Base-by-base conservation (phyloP, 169 alveolate genomes). In the Cyclospora cayetanensis region DNA sequence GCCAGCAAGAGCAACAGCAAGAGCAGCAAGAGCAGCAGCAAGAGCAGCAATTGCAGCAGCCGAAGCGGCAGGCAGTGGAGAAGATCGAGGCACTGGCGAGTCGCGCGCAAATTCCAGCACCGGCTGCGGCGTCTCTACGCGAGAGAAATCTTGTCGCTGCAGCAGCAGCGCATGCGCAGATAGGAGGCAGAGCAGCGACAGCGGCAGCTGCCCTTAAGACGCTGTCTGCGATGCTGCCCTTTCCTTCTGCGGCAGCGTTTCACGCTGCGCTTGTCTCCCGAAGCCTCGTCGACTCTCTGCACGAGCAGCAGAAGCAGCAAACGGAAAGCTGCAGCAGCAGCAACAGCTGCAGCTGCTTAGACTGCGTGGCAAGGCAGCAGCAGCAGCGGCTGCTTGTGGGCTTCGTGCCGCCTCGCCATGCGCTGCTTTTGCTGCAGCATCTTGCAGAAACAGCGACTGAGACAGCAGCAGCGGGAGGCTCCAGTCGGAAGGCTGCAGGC, bases 361-460 rank as follows among this genome's bases (percentile, higher is more conserved):
- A 68, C 80, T 68, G 80, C 46, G 27, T 68, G 11, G 80, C 80
- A 2, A 5, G 80, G 52, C 80, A 68, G 80, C 80, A 68, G 80
- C 52, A 50, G n/a, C 80, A 68, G 37, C 12, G 46, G 11, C 80
- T 31, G 31, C 80, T 68, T 9, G 80, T 68, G 20, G 80, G 80
- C 25, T 68, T 68, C 4, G 80, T 68, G 0, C 29, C 4, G 9
- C 80, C 80, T 1, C 50, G 35, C 29, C 80, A 31, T 25, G 80
- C 80, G 25, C 80, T 68, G 52, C 80, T 68, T 42, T 50, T 68
- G 46, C 80, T 68, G 80, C 80, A 68, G 80, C 80, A 68, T 27
- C 80, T 31, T 20, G 72, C 72, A 60, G 72, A 15, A 12, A 29
- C 80, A 68, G n/a, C 60, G 15, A 46, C n/a, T 4, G 80, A 15